Evolutionary conservation across 1,284 basidiomycete species (phyloP), one percentile per base, ranked within the genome.

Genomic region (Hymenochaete sp.): DNA sequence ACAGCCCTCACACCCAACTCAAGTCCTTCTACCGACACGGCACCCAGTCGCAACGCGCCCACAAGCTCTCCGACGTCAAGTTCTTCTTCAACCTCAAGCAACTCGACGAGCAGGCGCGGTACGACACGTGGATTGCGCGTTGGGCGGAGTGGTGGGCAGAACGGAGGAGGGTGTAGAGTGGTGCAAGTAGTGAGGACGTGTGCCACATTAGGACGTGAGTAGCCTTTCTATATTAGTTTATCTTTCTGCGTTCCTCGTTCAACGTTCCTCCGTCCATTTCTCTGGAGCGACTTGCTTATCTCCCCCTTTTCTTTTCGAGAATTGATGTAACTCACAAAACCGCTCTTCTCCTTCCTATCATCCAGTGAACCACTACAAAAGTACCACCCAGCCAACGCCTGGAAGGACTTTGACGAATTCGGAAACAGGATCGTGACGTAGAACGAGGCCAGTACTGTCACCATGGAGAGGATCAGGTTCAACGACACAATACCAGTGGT

Each of bases 81-180:
- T 96, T 89, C 65, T 98, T 95, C 66, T 69, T 97, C 68, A 85
- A 80, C 48, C 67, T 86, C 52, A 93, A 93, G 61, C 72, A 76
- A 18, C 68, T 88, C 62, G 74, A 82, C 40, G 76, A 77, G 8
- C 90, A 93, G 46, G 76, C 82, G 57, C 77, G 78, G 57, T 73
- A 86, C 21, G 76, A 87, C 44, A 75, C 77, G 6, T 98, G 92
- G 92, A 81, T 98, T 46, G 71, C 71, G 38, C 71, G 87, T 19
- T 72, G 86, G 38, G 93, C 93, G 0, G 90, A 96, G 59, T 91
- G 86, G 85, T 93, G 89, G 87, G 92, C 93, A 2, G 67, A 71
- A 27, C 67, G 88, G 40, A 67, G 92, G 40, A n/a, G n/a, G n/a
- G n/a, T n/a, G n/a, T n/a, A n/a, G n/a, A 60, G 88, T 9, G 71